Base-by-base conservation (phyloP, 2,329 filamentous ascomycete genomes). In the Fusarium anthophilum region DNA sequence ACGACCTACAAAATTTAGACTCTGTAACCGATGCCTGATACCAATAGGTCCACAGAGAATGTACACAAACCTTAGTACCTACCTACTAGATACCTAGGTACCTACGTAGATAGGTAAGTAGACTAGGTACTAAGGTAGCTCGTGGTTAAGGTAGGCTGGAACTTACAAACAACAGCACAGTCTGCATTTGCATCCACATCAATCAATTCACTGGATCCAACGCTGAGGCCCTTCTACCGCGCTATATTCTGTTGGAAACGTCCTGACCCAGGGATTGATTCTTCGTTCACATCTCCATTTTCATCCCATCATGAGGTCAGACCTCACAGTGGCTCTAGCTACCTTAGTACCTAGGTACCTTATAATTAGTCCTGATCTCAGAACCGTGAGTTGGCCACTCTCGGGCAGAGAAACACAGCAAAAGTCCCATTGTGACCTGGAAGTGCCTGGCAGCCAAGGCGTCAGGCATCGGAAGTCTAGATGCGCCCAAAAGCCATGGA, bases 201-300 rank as follows among this genome's bases (percentile, higher is more conserved):
- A 38, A 64, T 28, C 30, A 26, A 54, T 54, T 39, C 45, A 60
- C 22, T 35, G 51, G 43, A 57, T 28, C 41, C 41, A 50, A 55
- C 43, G 48, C 47, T 74, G 62, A 74, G 71, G 54, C 62, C 54
- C 48, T 71, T 56, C 51, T 61, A 55, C 63, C 69, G 63, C 63
- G 58, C 69, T 74, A 48, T 26, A 58, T 45, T 45, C 37, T 38
- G 44, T 30, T 39, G 55, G 48, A 48, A 60, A 60, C 73, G 66
- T 67, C 66, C 56, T 68, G 53, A 61, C 41, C 37, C 56, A 73
- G 57, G 54, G 47, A 28, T 65, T 56, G 41, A 24, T 66, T 47
- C 28, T 26, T 65, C 37, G 30, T 54, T 50, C 44, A 45, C 54
- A 59, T 39, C 55, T 63, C 48, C 39, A 67, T 61, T 44, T 45